These are phyloP conservation scores for Calonectria hongkongensis DNA, from an alignment of 2,329 filamentous ascomycete species.

Conservation along the genomic window DNA sequence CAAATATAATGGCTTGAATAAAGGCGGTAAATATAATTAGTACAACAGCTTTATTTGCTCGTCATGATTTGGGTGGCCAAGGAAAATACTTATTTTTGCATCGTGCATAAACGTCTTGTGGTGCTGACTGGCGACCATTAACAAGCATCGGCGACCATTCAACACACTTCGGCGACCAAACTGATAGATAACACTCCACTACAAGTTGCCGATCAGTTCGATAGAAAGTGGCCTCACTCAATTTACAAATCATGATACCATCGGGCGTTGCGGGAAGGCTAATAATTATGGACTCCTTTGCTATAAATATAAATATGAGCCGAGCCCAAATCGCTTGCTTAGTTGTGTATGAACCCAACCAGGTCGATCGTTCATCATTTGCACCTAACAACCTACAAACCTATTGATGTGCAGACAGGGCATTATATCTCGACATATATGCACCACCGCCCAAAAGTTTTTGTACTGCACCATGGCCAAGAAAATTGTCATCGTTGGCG, in stretches of 20 bases:
- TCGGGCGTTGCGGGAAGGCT: not conserved
- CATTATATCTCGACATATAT: too few species aligned
- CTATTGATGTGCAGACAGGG: too few species aligned
- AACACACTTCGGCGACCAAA: not conserved
- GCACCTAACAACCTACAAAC: not conserved
- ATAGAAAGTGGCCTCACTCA: not conserved
- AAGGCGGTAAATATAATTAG: too few species aligned
- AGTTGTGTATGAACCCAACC: not conserved
- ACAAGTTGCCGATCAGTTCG: not conserved
- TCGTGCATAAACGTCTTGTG: not conserved
- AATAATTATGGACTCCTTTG: too few species aligned
- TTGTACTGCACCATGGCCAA: slow-evolving; percentile 7
- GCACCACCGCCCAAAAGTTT: too few species aligned
- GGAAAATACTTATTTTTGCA: too few species aligned
- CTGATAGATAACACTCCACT: not conserved
- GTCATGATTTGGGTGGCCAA: too few species aligned
- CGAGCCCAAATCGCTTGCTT: not conserved
- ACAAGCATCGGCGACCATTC: not conserved
- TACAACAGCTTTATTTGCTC: too few species aligned
- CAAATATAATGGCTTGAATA: too few species aligned
- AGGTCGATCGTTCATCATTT: not conserved
- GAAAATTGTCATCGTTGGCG: slow-evolving; percentile 37
- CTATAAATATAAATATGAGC: slow-evolving; percentile 3
- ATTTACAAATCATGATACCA: slow-evolving; percentile 2
- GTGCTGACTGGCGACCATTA: not conserved